Percentiles rank a stretch among this genome's conserved stretches.
phyloP scores from a whole-genome alignment of 805 yeast genomes.

The Yarrowia keelungensis region DNA sequence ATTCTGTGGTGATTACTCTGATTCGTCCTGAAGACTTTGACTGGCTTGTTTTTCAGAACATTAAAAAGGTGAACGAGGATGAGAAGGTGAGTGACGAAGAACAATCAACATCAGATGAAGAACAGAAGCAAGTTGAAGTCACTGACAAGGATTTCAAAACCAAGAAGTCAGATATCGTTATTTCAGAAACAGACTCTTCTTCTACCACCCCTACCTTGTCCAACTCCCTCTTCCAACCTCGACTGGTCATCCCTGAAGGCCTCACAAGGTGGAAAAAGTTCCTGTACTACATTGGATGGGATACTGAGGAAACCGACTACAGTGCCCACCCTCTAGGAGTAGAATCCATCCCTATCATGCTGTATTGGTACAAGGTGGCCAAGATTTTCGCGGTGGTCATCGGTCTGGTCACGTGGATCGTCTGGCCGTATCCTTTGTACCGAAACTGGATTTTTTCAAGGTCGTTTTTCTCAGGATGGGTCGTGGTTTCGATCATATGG shows the following conservation, averaged over 20 bases:
- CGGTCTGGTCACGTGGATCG: conserved; percentile 63
- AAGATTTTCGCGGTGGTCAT: conserved; percentile 38
- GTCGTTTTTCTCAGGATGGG: conserved; percentile 80
- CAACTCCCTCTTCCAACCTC: conserved; percentile 13
- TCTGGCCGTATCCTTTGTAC: conserved; percentile 90
- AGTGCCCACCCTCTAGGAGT: conserved; percentile 35
- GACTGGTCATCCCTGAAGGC: conserved; percentile 3
- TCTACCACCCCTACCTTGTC: background rate
- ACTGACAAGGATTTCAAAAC: no score
- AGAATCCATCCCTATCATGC: conserved; percentile 39
- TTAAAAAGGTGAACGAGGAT: conserved; percentile 6
- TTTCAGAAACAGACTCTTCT: background rate
- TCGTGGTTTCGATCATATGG: conserved; percentile 76
- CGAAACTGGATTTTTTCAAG: conserved; percentile 70
- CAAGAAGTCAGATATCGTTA: no score
- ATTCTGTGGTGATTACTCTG: conserved; percentile 46
- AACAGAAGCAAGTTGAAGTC: no score
- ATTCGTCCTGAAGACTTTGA: conserved; percentile 55
- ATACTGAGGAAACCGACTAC: conserved; percentile 26
- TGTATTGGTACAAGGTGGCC: conserved; percentile 40
- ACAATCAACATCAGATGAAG: no score
- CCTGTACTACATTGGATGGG: conserved; percentile 39
- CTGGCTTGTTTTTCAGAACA: conserved; percentile 43
- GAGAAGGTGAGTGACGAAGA: background rate
- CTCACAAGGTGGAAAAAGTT: background rate